Base-by-base conservation (phyloP, 352 stramenopile species). In the Vaucheria bursata region DNA sequence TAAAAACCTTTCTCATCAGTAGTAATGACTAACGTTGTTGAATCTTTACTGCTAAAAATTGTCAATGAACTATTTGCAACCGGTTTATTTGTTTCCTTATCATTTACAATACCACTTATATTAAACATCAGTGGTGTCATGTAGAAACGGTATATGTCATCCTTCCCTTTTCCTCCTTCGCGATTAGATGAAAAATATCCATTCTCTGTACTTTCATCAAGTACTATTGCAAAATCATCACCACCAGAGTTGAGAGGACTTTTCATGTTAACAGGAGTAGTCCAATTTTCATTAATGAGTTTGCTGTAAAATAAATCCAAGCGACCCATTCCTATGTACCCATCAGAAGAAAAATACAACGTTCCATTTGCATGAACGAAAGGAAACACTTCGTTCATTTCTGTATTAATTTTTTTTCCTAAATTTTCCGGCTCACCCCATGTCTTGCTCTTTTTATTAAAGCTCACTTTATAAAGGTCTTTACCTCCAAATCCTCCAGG, bases 31-130 rank as follows among this genome's bases (percentile, higher is more conserved):
- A 59, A 59, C 45, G 45, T 59, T 59, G 45, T 59, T 59, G 45
- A 59, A 59, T 59, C 45, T 59, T 59, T 59, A 59, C 45, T 59
- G 45, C 45, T 59, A 59, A 59, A 59, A 59, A 59, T 59, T 59
- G 45, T 59, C 45, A 59, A 59, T 59, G 45, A 59, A 59, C 45
- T 59, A 59, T 59, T 59, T 59, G 45, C 45, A 59, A 59, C 45
- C 45, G 45, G 45, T 59, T 59, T 59, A 59, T 59, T 59, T 59
- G 45, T 59, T 59, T 59, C 45, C 45, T 59, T 59, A 59, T 59
- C 45, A 59, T 59, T 59, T 59, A 59, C 45, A 59, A 59, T 59
- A 59, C 45, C 45, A 59, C 45, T 59, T 59, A 59, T 59, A 59
- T 59, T 59, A 59, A 59, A 59, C 45, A 59, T 59, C 45, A 59